Percentiles rank a stretch among this genome's conserved stretches.
These are phyloP conservation scores for Sisymbrium irio DNA, from an alignment of 345 rosid genomes.

Conservation along the genomic window DNA sequence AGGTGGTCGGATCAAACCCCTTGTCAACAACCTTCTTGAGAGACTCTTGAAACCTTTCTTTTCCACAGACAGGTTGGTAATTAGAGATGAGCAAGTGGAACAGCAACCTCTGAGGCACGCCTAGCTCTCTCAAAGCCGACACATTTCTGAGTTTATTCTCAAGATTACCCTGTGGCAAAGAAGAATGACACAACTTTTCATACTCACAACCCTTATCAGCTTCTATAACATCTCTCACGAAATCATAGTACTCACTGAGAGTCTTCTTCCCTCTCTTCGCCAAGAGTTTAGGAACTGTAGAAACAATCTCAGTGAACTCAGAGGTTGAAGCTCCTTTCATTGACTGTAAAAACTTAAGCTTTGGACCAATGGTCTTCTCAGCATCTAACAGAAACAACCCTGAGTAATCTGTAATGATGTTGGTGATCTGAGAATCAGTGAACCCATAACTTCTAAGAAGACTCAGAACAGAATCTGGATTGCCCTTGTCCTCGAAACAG, in stretches of 20 bases:
- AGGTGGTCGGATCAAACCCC: slow-evolving; percentile 28
- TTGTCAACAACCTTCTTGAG: slow-evolving; percentile 7
- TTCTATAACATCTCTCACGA: slow-evolving; percentile 7
- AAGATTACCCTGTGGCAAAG: neutral
- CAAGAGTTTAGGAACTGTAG: slow-evolving; percentile 20
- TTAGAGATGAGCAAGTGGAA: neutral
- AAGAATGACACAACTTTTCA: neutral
- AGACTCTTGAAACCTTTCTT: neutral
- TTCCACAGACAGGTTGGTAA: neutral
- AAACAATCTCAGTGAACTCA: slow-evolving; percentile 14
- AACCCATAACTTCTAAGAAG: neutral
- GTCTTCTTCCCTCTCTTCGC: neutral
- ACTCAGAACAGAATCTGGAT: neutral
- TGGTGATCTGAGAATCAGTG: slow-evolving; percentile 6
- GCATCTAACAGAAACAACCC: neutral
- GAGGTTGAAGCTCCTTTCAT: slow-evolving; percentile 26
- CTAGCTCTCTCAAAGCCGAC: slow-evolving; percentile 8
- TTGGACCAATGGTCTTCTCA: neutral
- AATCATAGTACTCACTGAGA: slow-evolving; percentile 3
- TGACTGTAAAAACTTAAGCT: neutral
- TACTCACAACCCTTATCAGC: neutral
- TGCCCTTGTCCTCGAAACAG: neutral
- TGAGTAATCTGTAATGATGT: neutral
- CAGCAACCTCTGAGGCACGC: slow-evolving; percentile 22
- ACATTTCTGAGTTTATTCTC: slow-evolving; percentile 16